A percentile compares a stretch with the other conserved stretches of the same genome.
Conservation (phyloP, 192 early-diverging fungal species). For the Geranomyces michiganensis region DNA sequence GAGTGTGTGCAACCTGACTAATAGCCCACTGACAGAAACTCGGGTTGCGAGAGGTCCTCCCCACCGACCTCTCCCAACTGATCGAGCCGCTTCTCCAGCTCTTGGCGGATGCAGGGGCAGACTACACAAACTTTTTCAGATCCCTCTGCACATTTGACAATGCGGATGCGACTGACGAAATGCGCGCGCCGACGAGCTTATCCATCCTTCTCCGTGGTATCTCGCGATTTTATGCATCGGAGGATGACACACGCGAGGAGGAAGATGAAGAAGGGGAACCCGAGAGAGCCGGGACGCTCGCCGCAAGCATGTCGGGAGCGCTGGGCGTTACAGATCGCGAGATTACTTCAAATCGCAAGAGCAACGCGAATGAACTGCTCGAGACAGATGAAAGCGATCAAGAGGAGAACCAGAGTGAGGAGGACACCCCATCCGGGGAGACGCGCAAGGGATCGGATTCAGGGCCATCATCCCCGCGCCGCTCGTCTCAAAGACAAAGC, state of each 20-base stretch:
- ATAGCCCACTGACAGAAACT: constrained; percentile 32
- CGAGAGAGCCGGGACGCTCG: not conserved
- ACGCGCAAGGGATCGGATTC: not conserved
- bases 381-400: not conserved
- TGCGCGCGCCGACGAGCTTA: not conserved
- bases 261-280: not conserved
- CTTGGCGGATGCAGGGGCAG: constrained; percentile 62
- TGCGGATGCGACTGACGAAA: constrained; percentile 1
- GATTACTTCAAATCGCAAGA: not conserved
- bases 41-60: constrained; percentile 26
- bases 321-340: constrained; percentile 7
- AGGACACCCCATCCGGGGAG: not conserved
- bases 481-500: not conserved
- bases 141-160: constrained; percentile 51
- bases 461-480: not conserved
- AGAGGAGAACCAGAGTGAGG: not conserved
- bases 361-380: not conserved
- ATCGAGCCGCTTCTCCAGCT: constrained; percentile 72
- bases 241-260: not conserved
- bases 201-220: not conserved
- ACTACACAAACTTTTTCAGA: constrained; percentile 80
- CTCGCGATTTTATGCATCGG: not conserved
- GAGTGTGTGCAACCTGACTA: not conserved
- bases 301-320: constrained; percentile 20
- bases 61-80: constrained; percentile 52